Conservation (phyloP, 2,329 filamentous ascomycete species). For the Hirsutella rhossiliensis region DNA sequence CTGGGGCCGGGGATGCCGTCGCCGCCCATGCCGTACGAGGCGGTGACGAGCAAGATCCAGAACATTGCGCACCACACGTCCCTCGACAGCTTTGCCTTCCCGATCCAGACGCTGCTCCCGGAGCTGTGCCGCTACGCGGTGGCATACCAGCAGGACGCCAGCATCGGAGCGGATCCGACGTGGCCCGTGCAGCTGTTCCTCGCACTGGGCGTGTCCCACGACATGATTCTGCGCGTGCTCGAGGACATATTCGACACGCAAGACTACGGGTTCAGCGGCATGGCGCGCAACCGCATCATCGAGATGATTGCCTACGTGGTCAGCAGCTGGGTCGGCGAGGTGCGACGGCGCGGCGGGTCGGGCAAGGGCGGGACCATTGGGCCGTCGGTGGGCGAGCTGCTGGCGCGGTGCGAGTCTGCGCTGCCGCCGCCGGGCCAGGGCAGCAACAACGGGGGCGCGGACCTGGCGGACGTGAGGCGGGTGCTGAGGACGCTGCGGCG, state of each 20-base stretch:
- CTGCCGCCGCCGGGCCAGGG: constrained; percentile 26
- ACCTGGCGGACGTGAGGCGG: constrained; percentile 30
- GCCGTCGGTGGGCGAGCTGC: constrained; percentile 35
- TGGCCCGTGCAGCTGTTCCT: constrained; percentile 48
- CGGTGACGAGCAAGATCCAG: constrained; percentile 50
- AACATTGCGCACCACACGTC: constrained; percentile 54
- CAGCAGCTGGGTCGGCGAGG: constrained; percentile 35
- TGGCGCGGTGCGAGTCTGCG: constrained; percentile 36
- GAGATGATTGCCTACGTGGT: constrained; percentile 41
- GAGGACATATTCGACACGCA: constrained; percentile 47
- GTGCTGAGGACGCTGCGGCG: constrained; percentile 29
- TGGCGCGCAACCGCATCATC: constrained; percentile 35
- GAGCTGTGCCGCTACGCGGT: constrained; percentile 51
- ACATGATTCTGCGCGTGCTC: constrained; percentile 42
- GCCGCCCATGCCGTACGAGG: constrained; percentile 54
- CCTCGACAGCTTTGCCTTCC: constrained; percentile 55
- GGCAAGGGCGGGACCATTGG: constrained; percentile 26
- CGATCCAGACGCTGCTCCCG: constrained; percentile 46
- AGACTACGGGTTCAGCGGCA: constrained; percentile 45
- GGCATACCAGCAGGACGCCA: constrained; percentile 44
- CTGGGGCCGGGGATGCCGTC: constrained; percentile 26
- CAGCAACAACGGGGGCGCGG: constrained; percentile 31
- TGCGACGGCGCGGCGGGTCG: constrained; percentile 32
- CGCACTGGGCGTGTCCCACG: constrained; percentile 41
- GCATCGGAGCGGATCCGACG: constrained; percentile 41